Conservation (phyloP, 805 yeast genomes). For the Barnettozyma wickerhamii region DNA sequence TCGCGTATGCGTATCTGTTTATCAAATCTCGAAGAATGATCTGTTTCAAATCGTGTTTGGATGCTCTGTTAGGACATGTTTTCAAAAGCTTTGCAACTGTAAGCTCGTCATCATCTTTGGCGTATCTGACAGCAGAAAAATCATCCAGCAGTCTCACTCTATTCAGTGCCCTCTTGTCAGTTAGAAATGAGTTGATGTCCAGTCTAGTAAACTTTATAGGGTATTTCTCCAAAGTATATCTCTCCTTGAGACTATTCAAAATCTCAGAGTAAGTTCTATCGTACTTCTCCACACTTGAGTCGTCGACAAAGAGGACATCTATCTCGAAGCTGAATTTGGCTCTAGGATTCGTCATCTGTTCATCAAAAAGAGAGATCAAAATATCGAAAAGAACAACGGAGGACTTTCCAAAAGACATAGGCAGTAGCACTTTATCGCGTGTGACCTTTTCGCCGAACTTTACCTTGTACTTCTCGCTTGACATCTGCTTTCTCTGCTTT, state of each 20-base stretch:
- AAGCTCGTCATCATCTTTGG: conserved; percentile 8
- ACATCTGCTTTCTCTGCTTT: conserved; percentile 77
- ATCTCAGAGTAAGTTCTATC: conserved; percentile 14
- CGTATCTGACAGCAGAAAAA: conserved; percentile 12
- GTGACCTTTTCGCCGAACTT: conserved; percentile 46
- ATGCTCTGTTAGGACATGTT: conserved; percentile 48
- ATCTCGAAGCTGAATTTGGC: conserved; percentile 68
- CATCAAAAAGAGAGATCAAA: conserved; percentile 52
- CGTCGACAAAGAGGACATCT: conserved; percentile 46
- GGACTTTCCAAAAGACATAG: conserved; percentile 63
- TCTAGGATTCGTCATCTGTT: conserved; percentile 56
- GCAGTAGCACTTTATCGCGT: conserved; percentile 46
- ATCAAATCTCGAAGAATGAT: conserved; percentile 46
- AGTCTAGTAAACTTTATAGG: conserved; percentile 38
- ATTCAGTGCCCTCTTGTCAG: conserved; percentile 25
- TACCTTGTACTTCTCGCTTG: conserved; percentile 65
- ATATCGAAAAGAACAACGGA: conserved; percentile 70
- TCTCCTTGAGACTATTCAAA: conserved; percentile 13
- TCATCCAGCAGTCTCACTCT: conserved; percentile 31
- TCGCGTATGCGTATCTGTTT: conserved; percentile 39
- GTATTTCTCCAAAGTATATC: conserved; percentile 22
- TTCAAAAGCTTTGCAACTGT: conserved; percentile 32
- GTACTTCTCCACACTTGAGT: conserved; percentile 23
- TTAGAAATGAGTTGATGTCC: conserved; percentile 37
- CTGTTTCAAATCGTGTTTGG: conserved; percentile 57